A percentile compares a stretch with the other conserved stretches of the same genome.
phyloP scores from a whole-genome alignment of 495 filamentous ascomycete species.

The Penicillium waksmanii region DNA sequence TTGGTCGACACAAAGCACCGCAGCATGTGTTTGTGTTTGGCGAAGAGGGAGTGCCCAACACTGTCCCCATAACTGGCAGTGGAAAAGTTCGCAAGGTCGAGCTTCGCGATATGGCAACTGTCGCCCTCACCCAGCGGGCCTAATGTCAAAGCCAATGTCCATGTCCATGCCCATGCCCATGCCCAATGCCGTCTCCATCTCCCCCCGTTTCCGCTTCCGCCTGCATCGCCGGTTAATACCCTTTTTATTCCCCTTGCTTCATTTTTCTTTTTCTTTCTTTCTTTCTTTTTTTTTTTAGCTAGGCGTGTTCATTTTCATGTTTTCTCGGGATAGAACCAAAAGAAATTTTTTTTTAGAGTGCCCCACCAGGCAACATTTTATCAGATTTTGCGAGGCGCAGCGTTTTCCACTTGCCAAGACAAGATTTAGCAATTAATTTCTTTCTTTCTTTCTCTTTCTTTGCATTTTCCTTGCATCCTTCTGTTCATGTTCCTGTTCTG shows the following conservation, averaged over 20 bases:
- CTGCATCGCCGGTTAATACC: constrained; percentile 8
- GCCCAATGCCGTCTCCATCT: too few species aligned
- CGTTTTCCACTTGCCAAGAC: not conserved
- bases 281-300: not conserved
- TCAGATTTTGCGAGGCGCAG: constrained; percentile 14
- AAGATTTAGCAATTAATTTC: not conserved
- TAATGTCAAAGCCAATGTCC: not conserved
- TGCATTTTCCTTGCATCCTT: not conserved
- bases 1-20: constrained; percentile 71
- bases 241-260: not conserved
- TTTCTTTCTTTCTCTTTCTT: not conserved
- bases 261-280: constrained; percentile 6
- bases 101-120: constrained; percentile 60
- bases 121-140: constrained; percentile 40
- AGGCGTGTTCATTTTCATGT: not conserved
- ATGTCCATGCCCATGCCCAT: too few species aligned
- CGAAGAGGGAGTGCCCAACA: constrained; percentile 56
- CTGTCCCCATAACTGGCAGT: constrained; percentile 68
- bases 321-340: constrained; percentile 2
- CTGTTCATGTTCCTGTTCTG: too few species aligned
- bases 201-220: not conserved
- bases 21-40: constrained; percentile 69
- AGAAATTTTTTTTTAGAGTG: constrained; percentile 1
- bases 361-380: constrained; percentile 11
- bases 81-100: constrained; percentile 74